Base-by-base conservation (phyloP, 495 filamentous ascomycete species). In the Trichoderma reesei region DNA sequence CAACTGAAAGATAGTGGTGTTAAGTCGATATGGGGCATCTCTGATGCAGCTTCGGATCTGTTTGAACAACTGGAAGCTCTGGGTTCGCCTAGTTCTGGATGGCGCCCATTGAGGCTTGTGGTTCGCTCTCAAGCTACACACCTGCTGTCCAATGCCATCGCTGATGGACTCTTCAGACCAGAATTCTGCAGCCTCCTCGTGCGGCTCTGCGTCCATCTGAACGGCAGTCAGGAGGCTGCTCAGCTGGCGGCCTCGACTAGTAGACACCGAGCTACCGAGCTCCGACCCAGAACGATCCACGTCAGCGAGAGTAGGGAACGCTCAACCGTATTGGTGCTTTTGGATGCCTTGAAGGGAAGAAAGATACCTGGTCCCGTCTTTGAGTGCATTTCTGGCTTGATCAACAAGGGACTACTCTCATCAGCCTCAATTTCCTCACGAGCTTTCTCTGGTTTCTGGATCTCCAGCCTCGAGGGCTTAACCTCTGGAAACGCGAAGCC, bases 21-120 rank as follows among this genome's bases (percentile, higher is more conserved):
- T 6, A 72, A 75, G 38, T 75, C 75, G 14, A 72, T 73, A 0
- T 66, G 80, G 10, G 67, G 76, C 41, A 71, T 65, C 4, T 69
- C 74, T 41, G 67, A 77, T 39, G 69, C 76, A 5, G 76, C 79
- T 1, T 74, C 75, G 3, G 71, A 80, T 9, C 81, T 90, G 51
- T 91, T 90, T 68, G 82, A 80, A 39, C 85, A 91, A 62, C 70
- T 92, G 38, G 88, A 91, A 67, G 68, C 76, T 0, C 73, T 85
- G 33, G 86, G 86, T 60, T 76, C 81, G 9, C 73, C 72, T 48
- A 75, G 76, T 3, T 68, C 66, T 42, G 88, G 88, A 38, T 91
- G 89, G 88, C 82, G 74, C 61, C 83, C 85, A 64, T 76, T 92
- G 0, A 81, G 82, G 61, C 75, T 82, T 59, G 79, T 88, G 44